These are phyloP conservation scores for Eremothecium gossypii DNA, from an alignment of 1,139 yeast species.

Conservation along the genomic window DNA sequence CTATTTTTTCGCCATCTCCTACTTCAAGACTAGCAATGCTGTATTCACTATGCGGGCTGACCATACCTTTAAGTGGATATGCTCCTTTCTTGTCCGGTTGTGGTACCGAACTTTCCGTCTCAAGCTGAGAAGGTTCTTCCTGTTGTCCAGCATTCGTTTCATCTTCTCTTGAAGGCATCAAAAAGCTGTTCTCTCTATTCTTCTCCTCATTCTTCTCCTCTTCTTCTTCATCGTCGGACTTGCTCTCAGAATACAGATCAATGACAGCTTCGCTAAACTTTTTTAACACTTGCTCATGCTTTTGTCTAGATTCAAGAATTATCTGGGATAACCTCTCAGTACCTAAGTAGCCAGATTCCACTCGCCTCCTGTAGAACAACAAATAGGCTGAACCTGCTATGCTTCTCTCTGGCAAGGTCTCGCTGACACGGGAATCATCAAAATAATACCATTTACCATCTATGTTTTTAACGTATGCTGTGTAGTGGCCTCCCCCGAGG, in stretches of 20 bases:
- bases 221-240: constrained; percentile 20
- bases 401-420: constrained; percentile 49
- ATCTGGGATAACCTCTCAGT: constrained; percentile 27
- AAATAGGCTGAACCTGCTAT: constrained; percentile 83
- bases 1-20: constrained; percentile 11
- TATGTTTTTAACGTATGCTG: constrained; percentile 75
- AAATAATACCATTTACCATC: constrained; percentile 82
- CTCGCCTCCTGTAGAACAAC: constrained; percentile 65
- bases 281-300: constrained; percentile 17
- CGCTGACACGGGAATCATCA: constrained; percentile 74
- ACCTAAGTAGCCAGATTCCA: constrained; percentile 19
- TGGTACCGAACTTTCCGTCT: no score
- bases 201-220: constrained; percentile 6
- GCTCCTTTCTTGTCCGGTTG: neutral
- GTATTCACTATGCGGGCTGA: constrained; percentile 10
- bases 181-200: constrained; percentile 8
- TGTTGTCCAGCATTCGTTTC: constrained; percentile 1
- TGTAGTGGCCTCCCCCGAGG: constrained; percentile 95
- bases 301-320: constrained; percentile 29
- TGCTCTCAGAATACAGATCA: constrained; percentile 17
- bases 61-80: neutral
- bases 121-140: neutral
- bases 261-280: constrained; percentile 12
- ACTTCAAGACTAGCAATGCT: constrained; percentile 23
- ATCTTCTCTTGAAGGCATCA: neutral